A percentile compares a stretch with the other conserved stretches of the same genome.
These are phyloP conservation scores for Xanthoconium purpureum DNA, from an alignment of 768 basidiomycete species.

Conservation along the genomic window DNA sequence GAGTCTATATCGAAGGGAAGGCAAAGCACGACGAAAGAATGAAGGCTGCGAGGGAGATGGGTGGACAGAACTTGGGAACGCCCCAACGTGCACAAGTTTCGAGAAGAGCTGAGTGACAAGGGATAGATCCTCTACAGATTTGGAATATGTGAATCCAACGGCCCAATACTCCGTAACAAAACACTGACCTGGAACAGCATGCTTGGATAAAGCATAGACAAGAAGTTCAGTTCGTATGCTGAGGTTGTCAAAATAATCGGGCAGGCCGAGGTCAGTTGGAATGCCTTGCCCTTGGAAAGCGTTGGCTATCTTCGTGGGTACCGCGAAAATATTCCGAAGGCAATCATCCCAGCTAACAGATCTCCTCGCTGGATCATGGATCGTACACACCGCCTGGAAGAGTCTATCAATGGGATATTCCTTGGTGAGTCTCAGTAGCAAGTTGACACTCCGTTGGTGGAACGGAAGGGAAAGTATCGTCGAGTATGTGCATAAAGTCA, in stretches of 20 bases:
- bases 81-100: constrained; percentile 66
- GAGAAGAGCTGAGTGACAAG: constrained; percentile 51
- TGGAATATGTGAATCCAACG: constrained; percentile 29
- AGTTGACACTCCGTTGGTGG: constrained; percentile 44
- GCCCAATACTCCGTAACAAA: constrained; percentile 1
- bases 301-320: constrained; percentile 83
- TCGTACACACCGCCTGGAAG: constrained; percentile 48
- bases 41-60: constrained; percentile 61
- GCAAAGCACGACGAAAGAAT: constrained; percentile 57
- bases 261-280: constrained; percentile 53
- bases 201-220: constrained; percentile 42
- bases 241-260: constrained; percentile 52
- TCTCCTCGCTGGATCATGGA: constrained; percentile 22
- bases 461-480: constrained; percentile 55
- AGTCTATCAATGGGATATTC: constrained; percentile 72
- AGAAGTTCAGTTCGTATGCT: constrained; percentile 52
- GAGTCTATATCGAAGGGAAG: constrained; percentile 45
- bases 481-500: constrained; percentile 61
- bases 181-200: constrained; percentile 41
- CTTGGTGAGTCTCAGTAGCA: constrained; percentile 53
- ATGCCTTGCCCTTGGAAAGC: constrained; percentile 44
- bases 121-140: constrained; percentile 31
- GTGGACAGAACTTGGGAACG: constrained; percentile 55
- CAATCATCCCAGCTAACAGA: constrained; percentile 71
- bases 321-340: constrained; percentile 56